Evolutionary conservation across 2,329 filamentous ascomycete species (phyloP).

Genomic region (Nannizziopsis arthrosporioides): DNA sequence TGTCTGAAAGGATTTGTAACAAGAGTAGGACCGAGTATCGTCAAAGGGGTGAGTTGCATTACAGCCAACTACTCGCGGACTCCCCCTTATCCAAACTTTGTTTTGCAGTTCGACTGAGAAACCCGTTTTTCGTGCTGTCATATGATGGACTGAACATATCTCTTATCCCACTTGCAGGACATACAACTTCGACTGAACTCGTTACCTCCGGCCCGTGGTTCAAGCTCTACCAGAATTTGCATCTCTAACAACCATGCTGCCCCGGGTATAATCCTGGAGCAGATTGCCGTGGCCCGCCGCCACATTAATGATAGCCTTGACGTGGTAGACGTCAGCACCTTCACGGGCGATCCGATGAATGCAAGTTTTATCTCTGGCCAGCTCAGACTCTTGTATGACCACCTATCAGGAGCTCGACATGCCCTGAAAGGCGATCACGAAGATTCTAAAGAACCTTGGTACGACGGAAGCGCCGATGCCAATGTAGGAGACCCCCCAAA

Average conservation of each 20-base stretch:
- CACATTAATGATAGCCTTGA: constrained; percentile 74
- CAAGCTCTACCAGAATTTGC: constrained; percentile 40
- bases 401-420: constrained; percentile 49
- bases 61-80: not conserved
- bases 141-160: not conserved
- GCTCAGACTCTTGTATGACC: constrained; percentile 47
- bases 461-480: constrained; percentile 44
- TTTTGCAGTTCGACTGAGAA: not conserved
- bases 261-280: constrained; percentile 51
- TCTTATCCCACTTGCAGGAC: constrained; percentile 39
- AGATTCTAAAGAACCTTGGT: constrained; percentile 43
- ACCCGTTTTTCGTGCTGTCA: not conserved
- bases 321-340: constrained; percentile 64
- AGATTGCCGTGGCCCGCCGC: constrained; percentile 60
- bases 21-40: constrained; percentile 75
- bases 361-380: constrained; percentile 48
- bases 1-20: constrained; percentile 86
- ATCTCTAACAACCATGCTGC: constrained; percentile 44
- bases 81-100: not conserved
- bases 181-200: constrained; percentile 59
- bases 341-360: constrained; percentile 54
- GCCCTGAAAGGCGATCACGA: constrained; percentile 46
- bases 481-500: constrained; percentile 42
- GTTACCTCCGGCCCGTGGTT: constrained; percentile 41
- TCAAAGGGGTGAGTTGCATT: constrained; percentile 61